phyloP scores from a whole-genome alignment of 2,329 filamentous ascomycete genomes.

The Albophoma yamanashiensis region DNA sequence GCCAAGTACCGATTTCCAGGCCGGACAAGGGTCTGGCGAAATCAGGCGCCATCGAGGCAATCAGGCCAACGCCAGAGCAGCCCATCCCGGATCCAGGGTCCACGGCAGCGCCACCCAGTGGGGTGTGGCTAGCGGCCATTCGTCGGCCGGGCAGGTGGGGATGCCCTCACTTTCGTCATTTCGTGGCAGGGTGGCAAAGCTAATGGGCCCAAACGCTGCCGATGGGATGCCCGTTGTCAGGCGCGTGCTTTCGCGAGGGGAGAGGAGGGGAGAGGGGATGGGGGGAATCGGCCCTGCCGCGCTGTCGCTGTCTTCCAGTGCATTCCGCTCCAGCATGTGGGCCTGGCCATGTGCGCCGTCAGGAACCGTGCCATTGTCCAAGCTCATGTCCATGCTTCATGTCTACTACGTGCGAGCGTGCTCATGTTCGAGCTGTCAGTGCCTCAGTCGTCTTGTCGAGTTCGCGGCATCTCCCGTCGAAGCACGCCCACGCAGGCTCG shows the following conservation, averaged over 20 bases:
- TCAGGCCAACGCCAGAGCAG: background rate
- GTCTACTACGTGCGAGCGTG: background rate
- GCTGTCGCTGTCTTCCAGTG: too few species aligned
- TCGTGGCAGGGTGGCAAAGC: background rate
- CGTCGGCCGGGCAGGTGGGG: background rate
- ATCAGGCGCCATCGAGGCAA: background rate
- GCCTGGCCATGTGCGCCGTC: too few species aligned
- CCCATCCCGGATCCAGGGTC: background rate
- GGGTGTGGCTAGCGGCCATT: background rate
- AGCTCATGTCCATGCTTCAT: background rate
- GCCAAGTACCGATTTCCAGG: background rate
- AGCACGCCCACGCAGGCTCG: too few species aligned
- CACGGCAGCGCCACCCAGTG: background rate
- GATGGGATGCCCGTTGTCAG: background rate
- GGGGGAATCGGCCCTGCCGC: background rate
- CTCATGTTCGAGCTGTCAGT: background rate
- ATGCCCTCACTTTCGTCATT: background rate
- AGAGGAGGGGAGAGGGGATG: too few species aligned
- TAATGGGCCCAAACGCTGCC: background rate
- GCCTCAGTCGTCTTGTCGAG: background rate
- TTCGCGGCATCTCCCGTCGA: too few species aligned
- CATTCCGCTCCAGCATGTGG: too few species aligned
- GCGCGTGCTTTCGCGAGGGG: too few species aligned
- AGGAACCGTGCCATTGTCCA: background rate
- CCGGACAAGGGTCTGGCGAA: background rate